These are phyloP conservation scores for Pascua guehoae DNA, from an alignment of 1,284 basidiomycete species.

Conservation along the genomic window DNA sequence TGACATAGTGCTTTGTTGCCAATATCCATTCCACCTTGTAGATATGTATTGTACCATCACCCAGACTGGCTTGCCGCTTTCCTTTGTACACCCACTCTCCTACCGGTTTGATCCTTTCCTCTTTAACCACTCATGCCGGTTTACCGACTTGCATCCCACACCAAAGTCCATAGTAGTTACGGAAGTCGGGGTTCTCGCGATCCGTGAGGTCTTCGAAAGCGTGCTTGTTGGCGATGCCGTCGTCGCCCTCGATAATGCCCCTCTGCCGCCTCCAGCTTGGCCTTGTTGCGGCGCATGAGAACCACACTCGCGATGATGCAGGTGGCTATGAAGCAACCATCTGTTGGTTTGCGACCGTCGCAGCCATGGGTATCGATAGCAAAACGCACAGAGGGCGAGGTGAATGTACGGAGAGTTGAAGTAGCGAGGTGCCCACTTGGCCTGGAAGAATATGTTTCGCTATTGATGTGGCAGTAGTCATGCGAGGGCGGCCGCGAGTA, in stretches of 20 bases:
- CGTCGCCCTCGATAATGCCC: neutral
- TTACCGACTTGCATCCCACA: neutral
- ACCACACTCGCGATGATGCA: conserved; percentile 20
- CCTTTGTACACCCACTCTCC: too few relatives aligned
- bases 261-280: conserved; percentile 14
- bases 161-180: neutral
- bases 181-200: conserved; percentile 20
- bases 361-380: too few relatives aligned
- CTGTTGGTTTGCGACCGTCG: neutral
- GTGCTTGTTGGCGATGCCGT: conserved; percentile 9
- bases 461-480: too few relatives aligned
- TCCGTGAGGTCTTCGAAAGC: conserved; percentile 24
- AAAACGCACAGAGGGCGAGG: conserved; percentile 22
- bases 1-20: too few relatives aligned
- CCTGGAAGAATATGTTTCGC: too few relatives aligned
- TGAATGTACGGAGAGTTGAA: conserved; percentile 35
- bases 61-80: too few relatives aligned
- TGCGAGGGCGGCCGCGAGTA: too few relatives aligned
- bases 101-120: too few relatives aligned
- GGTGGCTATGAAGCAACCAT: conserved; percentile 23
- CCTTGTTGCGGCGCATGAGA: conserved; percentile 24
- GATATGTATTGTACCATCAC: too few relatives aligned
- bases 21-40: too few relatives aligned
- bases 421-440: conserved; percentile 33
- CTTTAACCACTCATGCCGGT: too few relatives aligned